Evolutionary conservation across 495 filamentous ascomycete species (phyloP).

Genomic region (Talaromyces nanjingensis): DNA sequence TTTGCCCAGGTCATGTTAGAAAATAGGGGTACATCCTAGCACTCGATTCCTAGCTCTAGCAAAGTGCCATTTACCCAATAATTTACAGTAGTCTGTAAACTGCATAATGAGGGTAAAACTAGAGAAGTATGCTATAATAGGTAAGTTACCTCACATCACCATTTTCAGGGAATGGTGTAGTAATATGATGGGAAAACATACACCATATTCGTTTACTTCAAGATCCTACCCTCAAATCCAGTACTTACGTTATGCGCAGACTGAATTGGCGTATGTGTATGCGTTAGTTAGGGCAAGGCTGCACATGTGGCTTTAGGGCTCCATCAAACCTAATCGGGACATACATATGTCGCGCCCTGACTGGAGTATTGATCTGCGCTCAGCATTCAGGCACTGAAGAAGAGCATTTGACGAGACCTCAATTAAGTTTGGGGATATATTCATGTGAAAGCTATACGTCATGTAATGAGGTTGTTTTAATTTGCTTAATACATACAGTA

Average conservation of each 20-base stretch:
- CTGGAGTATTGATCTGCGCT: neutral
- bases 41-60: conserved; percentile 26
- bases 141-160: neutral
- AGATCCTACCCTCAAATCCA: conserved; percentile 34
- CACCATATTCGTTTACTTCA: conserved; percentile 32
- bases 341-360: neutral
- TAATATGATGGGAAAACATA: conserved; percentile 19
- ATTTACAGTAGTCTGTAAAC: conserved; percentile 17
- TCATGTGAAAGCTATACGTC: neutral
- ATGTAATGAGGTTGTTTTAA: neutral
- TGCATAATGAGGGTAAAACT: conserved; percentile 29
- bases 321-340: neutral
- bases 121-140: conserved; percentile 24
- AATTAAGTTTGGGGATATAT: neutral
- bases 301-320: neutral
- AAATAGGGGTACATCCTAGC: conserved; percentile 13
- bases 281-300: neutral
- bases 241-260: conserved; percentile 37
- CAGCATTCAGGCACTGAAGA: neutral
- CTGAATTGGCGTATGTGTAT: conserved; percentile 29
- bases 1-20: conserved; percentile 1
- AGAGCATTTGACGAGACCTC: neutral
- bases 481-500: too few relatives aligned
- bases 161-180: neutral
- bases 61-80: conserved; percentile 33